Evolutionary conservation across 2,329 filamentous ascomycete species (phyloP).

Genomic region (Ascochyta rabiei): DNA sequence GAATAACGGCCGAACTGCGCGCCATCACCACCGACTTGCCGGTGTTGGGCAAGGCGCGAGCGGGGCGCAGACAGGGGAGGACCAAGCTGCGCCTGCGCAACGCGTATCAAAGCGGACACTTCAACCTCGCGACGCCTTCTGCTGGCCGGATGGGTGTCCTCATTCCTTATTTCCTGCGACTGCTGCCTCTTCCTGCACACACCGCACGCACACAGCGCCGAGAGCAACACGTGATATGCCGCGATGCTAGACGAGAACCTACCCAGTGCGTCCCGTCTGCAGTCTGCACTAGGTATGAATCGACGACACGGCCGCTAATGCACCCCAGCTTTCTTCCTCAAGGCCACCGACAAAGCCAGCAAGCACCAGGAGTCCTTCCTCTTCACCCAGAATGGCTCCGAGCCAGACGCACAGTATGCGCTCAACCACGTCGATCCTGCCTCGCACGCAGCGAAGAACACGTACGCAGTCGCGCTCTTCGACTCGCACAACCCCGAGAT

Average conservation of each 20-base stretch:
- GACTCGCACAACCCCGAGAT: constrained; percentile 82
- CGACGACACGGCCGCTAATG: constrained; percentile 10
- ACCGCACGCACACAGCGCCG: background rate
- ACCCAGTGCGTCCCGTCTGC: constrained; percentile 60
- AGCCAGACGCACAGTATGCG: constrained; percentile 80
- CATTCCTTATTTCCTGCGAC: background rate
- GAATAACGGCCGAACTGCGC: constrained; percentile 11
- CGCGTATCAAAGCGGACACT: constrained; percentile 14
- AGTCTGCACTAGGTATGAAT: background rate
- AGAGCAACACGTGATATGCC: constrained; percentile 23
- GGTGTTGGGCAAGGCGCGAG: constrained; percentile 7
- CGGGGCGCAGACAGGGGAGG: constrained; percentile 11
- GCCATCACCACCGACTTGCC: background rate
- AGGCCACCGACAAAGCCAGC: constrained; percentile 56
- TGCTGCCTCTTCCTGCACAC: background rate
- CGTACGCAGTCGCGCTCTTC: constrained; percentile 84
- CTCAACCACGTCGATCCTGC: constrained; percentile 76
- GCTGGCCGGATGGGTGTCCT: constrained; percentile 1
- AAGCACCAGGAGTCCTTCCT: constrained; percentile 61
- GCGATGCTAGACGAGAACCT: constrained; percentile 91
- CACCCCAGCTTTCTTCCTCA: constrained; percentile 63
- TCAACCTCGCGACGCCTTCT: constrained; percentile 9
- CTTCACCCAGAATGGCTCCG: constrained; percentile 75
- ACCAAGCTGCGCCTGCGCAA: constrained; percentile 14
- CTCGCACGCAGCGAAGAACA: constrained; percentile 73